Conservation (phyloP, 768 basidiomycete genomes). For the Exsudoporus frostii region DNA sequence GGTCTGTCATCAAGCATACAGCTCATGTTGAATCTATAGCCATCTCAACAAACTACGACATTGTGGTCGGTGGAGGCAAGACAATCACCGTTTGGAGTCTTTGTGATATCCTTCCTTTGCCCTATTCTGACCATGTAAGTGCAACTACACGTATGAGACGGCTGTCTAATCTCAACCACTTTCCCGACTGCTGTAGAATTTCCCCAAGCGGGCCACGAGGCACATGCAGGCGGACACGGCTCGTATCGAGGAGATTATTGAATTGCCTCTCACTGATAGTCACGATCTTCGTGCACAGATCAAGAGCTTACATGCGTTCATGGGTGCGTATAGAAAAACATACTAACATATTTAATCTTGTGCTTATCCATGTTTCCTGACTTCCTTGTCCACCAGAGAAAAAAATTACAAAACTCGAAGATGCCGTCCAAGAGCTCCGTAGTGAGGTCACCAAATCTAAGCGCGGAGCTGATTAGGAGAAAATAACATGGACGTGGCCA, state of each 20-base stretch:
- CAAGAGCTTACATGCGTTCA: conserved; percentile 3
- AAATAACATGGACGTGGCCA: not conserved
- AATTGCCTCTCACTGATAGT: not conserved
- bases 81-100: not conserved
- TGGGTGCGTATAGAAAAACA: too few species aligned
- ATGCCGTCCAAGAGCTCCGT: conserved; percentile 1
- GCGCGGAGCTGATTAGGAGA: not conserved
- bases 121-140: not conserved
- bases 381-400: not conserved
- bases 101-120: not conserved
- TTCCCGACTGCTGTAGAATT: not conserved
- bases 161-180: not conserved
- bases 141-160: not conserved
- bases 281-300: not conserved
- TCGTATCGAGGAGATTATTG: not conserved
- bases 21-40: not conserved
- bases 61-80: not conserved
- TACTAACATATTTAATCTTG: too few species aligned
- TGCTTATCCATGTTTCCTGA: not conserved
- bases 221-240: too few species aligned
- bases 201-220: not conserved
- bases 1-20: conserved; percentile 1
- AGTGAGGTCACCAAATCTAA: not conserved
- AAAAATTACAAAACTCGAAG: not conserved
- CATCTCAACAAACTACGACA: conserved; percentile 6